phyloP scores from a whole-genome alignment of 306 rosid species.

The Coriaria nepalensis region DNA sequence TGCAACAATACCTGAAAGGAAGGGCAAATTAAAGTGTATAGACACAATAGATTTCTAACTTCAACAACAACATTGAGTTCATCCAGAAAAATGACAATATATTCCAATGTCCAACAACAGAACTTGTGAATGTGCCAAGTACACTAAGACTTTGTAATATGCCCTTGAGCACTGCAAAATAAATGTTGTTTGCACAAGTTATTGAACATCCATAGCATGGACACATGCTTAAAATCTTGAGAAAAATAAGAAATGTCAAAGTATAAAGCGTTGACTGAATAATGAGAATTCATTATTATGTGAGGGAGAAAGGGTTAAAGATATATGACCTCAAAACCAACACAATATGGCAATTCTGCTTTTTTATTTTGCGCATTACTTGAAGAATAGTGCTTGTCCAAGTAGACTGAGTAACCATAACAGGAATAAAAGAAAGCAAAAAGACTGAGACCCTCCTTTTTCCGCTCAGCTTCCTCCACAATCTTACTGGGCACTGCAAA shows the following conservation, averaged over 20 bases:
- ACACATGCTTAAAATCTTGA: no score
- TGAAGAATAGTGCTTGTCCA: slow-evolving; percentile 53
- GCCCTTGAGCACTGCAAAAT: no score
- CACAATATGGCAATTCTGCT: slow-evolving; percentile 67
- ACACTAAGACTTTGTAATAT: no score
- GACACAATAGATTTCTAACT: not conserved
- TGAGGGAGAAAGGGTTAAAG: slow-evolving; percentile 5
- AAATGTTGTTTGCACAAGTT: no score
- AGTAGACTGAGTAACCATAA: slow-evolving; percentile 70
- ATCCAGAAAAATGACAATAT: not conserved
- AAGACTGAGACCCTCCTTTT: slow-evolving; percentile 61
- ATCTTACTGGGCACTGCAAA: slow-evolving; percentile 54
- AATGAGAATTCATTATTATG: not conserved
- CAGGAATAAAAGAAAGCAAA: slow-evolving; percentile 74
- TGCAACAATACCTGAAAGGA: slow-evolving; percentile 48
- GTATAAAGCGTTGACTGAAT: no score
- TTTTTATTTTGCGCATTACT: slow-evolving; percentile 38
- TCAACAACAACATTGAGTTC: not conserved
- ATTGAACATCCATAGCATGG: no score
- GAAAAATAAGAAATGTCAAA: no score
- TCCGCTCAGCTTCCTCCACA: slow-evolving; percentile 67
- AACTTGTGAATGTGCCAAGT: no score
- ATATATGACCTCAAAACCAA: slow-evolving; percentile 67
- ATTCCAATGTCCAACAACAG: not conserved
- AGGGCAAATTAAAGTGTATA: not conserved